Evolutionary conservation across 306 rosid species (phyloP).

Genomic region (Corylus avellana): DNA sequence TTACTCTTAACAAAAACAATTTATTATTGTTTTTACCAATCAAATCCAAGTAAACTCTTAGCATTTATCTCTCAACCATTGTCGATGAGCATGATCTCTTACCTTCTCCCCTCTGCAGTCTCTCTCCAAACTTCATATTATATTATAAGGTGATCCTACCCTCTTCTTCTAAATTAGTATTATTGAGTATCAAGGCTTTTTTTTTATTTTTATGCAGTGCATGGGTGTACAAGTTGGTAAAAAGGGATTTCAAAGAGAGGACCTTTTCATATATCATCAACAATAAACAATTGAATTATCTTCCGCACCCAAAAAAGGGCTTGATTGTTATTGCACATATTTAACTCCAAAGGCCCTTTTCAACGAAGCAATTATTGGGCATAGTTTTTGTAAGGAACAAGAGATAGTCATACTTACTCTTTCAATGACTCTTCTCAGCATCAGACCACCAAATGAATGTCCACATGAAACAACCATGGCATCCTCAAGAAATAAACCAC

Average conservation of each 20-base stretch:
- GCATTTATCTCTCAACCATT: not conserved
- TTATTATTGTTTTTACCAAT: not conserved
- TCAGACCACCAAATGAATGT: conserved; percentile 96
- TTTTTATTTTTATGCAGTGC: too few relatives aligned
- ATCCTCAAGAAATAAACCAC: conserved; percentile 94
- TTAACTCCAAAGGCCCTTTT: not conserved
- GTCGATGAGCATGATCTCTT: not conserved
- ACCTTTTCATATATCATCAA: not conserved
- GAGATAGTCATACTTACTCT: conserved; percentile 57
- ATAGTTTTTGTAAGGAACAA: conserved; percentile 15
- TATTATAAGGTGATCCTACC: too few relatives aligned
- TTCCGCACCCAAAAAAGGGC: not conserved
- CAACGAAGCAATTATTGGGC: not conserved
- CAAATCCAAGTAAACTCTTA: not conserved
- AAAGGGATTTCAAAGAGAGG: not conserved
- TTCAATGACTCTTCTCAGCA: conserved; percentile 91
- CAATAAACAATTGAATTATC: not conserved
- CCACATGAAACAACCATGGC: conserved; percentile 95
- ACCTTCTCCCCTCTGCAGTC: not conserved
- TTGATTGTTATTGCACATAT: not conserved
- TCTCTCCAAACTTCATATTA: too few relatives aligned
- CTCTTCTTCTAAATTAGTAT: too few relatives aligned
- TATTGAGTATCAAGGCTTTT: too few relatives aligned
- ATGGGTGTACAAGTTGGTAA: too few relatives aligned
- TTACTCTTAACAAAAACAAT: not conserved